Evolutionary conservation across 164 flowering plant genomes (phyloP), one percentile per base, ranked within the genome.

Genomic region (Hamamelis virginiana): DNA sequence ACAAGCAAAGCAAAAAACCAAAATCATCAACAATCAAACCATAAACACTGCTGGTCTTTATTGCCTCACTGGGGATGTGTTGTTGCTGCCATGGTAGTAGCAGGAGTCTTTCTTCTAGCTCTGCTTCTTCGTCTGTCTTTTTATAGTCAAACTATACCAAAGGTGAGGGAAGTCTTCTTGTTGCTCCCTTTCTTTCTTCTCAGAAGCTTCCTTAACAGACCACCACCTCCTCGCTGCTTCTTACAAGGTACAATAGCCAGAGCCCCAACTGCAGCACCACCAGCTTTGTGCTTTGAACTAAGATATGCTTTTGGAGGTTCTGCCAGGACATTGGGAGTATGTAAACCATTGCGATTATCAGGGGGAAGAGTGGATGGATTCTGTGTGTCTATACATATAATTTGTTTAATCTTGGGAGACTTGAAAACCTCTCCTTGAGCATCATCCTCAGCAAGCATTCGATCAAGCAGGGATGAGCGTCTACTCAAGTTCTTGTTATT

Each of bases 381-480:
- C 25, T 73, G 64, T 62, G 80, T 38, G 28, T 77, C 82, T 21
- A 60, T 77, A 69, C 79, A 68, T 62, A 65, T 71, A 11, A 75
- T 80, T 64, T 78, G 81, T 69, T 85, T 83, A 52, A 71, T 73
- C 67, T 74, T 71, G 18, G 82, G 80, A 62, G 89, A 82, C 47
- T 75, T 64, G 51, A 62, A 70, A 60, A 62, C 73, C 10, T 80
- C 75, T 14, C 60, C 63, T 47, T 75, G 76, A 38, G 66, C 55
- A 55, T 68, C 77, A 67, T 83, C 91, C 48, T 94, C 97, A 3
- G 84, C 88, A 67, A 81, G 65, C 87, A 91, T 83, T 59, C 74
- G 88, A 69, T 90, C 90, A 26, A 80, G 94, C 43, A 94, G 75
- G n/a, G 98, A 87, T 27, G 80, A 71, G 9, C 80, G 84, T 26